phyloP scores from a whole-genome alignment of 495 filamentous ascomycete genomes.

The Penicillium odoratum region DNA sequence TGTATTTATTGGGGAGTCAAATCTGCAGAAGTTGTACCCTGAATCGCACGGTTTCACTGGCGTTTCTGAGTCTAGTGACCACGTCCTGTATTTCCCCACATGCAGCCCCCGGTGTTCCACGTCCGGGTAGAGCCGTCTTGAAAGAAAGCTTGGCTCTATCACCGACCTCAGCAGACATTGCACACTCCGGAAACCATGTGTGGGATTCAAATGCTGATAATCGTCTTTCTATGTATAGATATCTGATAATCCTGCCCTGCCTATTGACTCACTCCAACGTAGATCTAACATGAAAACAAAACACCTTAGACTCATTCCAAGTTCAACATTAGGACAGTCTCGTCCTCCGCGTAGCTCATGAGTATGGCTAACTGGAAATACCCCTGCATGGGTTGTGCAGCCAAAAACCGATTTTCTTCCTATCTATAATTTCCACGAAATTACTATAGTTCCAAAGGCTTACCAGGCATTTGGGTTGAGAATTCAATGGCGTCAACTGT shows the following conservation, averaged over 20 bases:
- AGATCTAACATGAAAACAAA: background rate
- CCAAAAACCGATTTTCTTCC: slow-evolving; percentile 2
- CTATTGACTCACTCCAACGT: background rate
- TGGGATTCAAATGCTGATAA: background rate
- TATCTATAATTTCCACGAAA: slow-evolving; percentile 3
- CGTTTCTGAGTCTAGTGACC: background rate
- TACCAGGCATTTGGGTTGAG: slow-evolving; percentile 2
- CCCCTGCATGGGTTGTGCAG: slow-evolving; percentile 4
- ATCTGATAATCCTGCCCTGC: background rate
- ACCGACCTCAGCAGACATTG: background rate
- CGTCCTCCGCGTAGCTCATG: background rate
- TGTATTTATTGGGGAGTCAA: background rate
- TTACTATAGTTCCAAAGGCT: background rate
- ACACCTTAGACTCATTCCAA: too few relatives aligned
- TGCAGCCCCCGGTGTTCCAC: background rate
- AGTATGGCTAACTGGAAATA: slow-evolving; percentile 5
- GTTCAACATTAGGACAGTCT: too few relatives aligned
- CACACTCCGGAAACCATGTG: background rate
- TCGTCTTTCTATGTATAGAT: background rate
- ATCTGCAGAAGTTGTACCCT: background rate
- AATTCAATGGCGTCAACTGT: slow-evolving; percentile 1
- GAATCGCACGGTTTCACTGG: background rate
- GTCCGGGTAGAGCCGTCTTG: too few relatives aligned
- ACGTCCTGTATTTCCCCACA: background rate
- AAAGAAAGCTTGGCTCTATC: too few relatives aligned